phyloP scores from a whole-genome alignment of 352 stramenopile species.

The Saprolegnia parasitica region DNA sequence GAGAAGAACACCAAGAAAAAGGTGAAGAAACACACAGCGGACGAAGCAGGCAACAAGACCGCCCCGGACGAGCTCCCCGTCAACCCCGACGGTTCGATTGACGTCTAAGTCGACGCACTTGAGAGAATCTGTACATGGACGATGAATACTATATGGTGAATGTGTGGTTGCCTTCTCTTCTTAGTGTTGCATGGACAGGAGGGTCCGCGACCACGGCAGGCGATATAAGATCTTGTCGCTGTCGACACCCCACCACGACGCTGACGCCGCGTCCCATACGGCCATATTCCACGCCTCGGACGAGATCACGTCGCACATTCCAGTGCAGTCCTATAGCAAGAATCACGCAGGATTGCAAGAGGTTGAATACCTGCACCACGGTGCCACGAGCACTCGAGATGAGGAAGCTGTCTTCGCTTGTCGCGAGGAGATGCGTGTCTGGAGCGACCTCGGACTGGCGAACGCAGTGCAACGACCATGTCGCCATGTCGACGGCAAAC shows the following conservation, averaged over 20 bases:
- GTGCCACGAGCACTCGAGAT: too few relatives aligned
- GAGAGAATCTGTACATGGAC: not conserved
- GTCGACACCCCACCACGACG: too few relatives aligned
- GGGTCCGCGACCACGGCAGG: too few relatives aligned
- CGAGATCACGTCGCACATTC: too few relatives aligned
- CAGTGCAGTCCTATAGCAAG: too few relatives aligned
- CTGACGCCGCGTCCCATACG: too few relatives aligned
- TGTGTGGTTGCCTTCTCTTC: not conserved
- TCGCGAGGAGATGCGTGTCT: not conserved
- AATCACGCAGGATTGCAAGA: too few relatives aligned
- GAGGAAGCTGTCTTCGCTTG: too few relatives aligned
- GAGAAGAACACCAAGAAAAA: constrained; percentile 39
- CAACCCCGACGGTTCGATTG: not conserved
- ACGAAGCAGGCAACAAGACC: not conserved
- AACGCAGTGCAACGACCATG: not conserved
- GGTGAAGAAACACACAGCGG: not conserved
- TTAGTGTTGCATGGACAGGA: not conserved
- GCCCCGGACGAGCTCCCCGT: not conserved
- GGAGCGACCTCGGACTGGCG: not conserved
- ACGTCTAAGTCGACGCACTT: too few relatives aligned
- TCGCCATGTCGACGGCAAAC: not conserved
- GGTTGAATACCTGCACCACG: too few relatives aligned
- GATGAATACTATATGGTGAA: not conserved
- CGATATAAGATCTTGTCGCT: too few relatives aligned
- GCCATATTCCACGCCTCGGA: too few relatives aligned